phyloP scores from a whole-genome alignment of 768 basidiomycete genomes.

The Tubosaeta sp. region DNA sequence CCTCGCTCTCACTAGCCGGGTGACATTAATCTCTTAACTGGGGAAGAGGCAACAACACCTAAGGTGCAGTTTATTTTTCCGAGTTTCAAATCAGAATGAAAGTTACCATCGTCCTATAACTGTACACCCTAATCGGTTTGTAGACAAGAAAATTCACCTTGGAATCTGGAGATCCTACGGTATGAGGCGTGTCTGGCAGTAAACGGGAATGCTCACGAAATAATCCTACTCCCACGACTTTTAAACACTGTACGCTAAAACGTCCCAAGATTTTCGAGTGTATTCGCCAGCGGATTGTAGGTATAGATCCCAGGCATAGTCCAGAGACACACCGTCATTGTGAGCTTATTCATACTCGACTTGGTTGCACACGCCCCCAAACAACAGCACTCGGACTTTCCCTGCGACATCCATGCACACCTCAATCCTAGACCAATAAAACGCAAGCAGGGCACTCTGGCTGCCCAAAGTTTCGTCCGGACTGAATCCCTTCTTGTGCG shows the following conservation, averaged over 20 bases:
- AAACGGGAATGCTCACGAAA: slow-evolving; percentile 23
- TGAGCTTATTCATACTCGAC: slow-evolving; percentile 55
- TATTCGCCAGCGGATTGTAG: slow-evolving; percentile 58
- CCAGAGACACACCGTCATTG: slow-evolving; percentile 44
- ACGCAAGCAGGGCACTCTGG: slow-evolving; percentile 41
- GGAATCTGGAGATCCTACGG: slow-evolving; percentile 34
- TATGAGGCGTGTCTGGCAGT: background rate
- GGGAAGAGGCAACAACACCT: slow-evolving; percentile 59
- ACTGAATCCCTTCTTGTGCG: slow-evolving; percentile 49
- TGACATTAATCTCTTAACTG: too few species aligned
- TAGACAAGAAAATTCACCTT: slow-evolving; percentile 39
- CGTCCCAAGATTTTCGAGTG: slow-evolving; percentile 57
- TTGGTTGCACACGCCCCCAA: slow-evolving; percentile 54
- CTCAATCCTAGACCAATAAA: slow-evolving; percentile 54
- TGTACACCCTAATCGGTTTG: slow-evolving; percentile 50
- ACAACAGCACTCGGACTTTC: slow-evolving; percentile 61
- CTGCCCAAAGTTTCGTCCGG: slow-evolving; percentile 71
- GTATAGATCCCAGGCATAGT: slow-evolving; percentile 47
- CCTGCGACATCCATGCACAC: slow-evolving; percentile 71
- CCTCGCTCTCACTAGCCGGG: too few species aligned
- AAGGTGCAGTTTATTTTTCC: background rate
- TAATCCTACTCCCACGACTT: slow-evolving; percentile 58
- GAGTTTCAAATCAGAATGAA: background rate
- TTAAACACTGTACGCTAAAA: slow-evolving; percentile 27
- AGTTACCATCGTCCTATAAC: slow-evolving; percentile 59